Conservation (phyloP, 2,329 filamentous ascomycete genomes). For the Xylaria hypoxylon region DNA sequence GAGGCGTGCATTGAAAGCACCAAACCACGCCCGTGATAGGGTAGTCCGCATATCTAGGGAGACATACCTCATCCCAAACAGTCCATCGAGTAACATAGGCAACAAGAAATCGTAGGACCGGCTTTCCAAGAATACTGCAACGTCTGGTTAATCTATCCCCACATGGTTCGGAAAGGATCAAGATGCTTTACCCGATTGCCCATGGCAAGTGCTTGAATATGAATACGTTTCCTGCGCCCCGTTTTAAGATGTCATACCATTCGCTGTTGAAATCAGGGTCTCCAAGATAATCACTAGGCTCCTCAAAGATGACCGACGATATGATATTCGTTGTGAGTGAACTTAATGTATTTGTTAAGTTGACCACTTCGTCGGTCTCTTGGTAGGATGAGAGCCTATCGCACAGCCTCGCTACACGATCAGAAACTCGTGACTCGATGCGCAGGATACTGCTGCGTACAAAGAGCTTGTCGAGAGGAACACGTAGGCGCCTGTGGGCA, state of each 20-base stretch:
- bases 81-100: slow-evolving; percentile 19
- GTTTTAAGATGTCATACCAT: slow-evolving; percentile 23
- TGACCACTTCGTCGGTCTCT: slow-evolving; percentile 20
- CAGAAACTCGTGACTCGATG: slow-evolving; percentile 17
- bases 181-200: slow-evolving; percentile 6
- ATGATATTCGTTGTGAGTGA: slow-evolving; percentile 26
- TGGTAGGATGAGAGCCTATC: slow-evolving; percentile 11
- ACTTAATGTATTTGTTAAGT: slow-evolving; percentile 15
- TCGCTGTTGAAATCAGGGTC: slow-evolving; percentile 23
- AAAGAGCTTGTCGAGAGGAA: slow-evolving; percentile 17
- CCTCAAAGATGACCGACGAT: slow-evolving; percentile 22
- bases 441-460: slow-evolving; percentile 13
- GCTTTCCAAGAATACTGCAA: slow-evolving; percentile 9
- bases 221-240: slow-evolving; percentile 16
- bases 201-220: slow-evolving; percentile 24
- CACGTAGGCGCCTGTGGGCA: slow-evolving; percentile 14
- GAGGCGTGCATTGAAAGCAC: not conserved
- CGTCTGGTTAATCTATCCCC: not conserved
- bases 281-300: slow-evolving; percentile 25
- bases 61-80: slow-evolving; percentile 22
- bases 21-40: too few relatives aligned
- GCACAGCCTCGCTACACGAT: slow-evolving; percentile 12
- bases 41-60: not conserved
- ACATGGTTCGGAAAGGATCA: not conserved
- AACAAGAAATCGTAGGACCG: slow-evolving; percentile 4